Percentiles rank a stretch among this genome's conserved stretches.
phyloP scores from a whole-genome alignment of 768 basidiomycete species.

The Hericium rajendrae region DNA sequence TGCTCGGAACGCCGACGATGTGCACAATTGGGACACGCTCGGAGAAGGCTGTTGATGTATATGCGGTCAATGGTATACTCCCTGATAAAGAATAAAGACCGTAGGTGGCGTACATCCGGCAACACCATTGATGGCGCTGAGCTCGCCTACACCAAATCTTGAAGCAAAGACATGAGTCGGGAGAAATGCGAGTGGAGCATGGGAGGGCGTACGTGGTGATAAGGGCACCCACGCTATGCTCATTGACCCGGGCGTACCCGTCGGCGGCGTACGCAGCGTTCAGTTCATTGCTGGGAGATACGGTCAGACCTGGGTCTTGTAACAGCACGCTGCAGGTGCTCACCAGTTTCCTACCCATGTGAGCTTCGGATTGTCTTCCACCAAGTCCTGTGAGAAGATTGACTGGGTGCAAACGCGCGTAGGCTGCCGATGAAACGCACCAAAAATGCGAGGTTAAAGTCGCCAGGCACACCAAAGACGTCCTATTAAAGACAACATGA shows the following conservation, averaged over 20 bases:
- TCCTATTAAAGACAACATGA: constrained; percentile 32
- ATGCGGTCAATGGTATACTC: background rate
- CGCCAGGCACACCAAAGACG: constrained; percentile 83
- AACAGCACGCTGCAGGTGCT: constrained; percentile 2
- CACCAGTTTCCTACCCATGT: constrained; percentile 87
- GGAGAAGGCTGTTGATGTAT: constrained; percentile 46
- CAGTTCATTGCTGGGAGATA: constrained; percentile 58
- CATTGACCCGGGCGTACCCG: constrained; percentile 86
- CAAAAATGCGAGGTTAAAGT: constrained; percentile 60
- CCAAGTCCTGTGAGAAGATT: constrained; percentile 47
- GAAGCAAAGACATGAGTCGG: no score
- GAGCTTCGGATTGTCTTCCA: constrained; percentile 71
- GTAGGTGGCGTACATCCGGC: constrained; percentile 45
- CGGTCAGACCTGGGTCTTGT: background rate
- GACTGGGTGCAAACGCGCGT: background rate
- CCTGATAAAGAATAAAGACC: background rate
- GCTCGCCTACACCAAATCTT: constrained; percentile 90
- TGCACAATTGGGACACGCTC: constrained; percentile 90
- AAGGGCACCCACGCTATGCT: constrained; percentile 59
- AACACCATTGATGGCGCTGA: constrained; percentile 80
- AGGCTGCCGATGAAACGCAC: background rate
- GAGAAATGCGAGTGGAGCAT: background rate
- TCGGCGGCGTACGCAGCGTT: constrained; percentile 89
- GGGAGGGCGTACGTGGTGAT: constrained; percentile 55
- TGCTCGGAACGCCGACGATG: constrained; percentile 76